Evolutionary conservation across 176 grass and related monocot genomes (phyloP), one percentile per base, ranked within the genome.

Genomic region (Triticum urartu): DNA sequence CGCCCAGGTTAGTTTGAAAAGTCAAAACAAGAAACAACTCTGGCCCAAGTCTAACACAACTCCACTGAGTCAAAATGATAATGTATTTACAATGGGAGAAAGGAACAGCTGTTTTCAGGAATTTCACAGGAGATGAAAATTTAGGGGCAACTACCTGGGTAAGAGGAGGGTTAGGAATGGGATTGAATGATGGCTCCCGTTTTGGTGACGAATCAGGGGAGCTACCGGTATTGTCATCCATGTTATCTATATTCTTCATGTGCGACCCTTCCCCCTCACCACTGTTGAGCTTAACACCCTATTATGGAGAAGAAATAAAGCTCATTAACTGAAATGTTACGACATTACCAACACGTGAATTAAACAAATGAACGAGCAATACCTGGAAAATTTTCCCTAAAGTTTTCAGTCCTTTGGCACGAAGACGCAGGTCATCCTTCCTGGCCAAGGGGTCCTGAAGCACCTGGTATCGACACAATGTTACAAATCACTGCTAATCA

Each of bases 341-440:
- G 3, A 61, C 67, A 66, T 83, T 43, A 82, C 5, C 32, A 14
- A 77, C 17, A 79, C 22, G 11, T 13, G 39, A 77, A 77, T 22
- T 8, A 59, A 77, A 83, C 17, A 78, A 73, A 73, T 26, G 14
- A 26, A 72, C 64, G n/a, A 63, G 63, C 56, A 63, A 36, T 94
- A 98, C 96, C 92, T 99, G 92, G 73, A 96, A 99, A 91, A 94
- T 89, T 87, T 91, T 99, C 22, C 97, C 97, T 82, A 96, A 91
- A 79, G 84, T 91, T 94, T 99, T 99, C 63, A 99, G 86, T 21
- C 97, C 97, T 94, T 96, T 94, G 83, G 97, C 97, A 88, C 94
- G 86, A 86, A 75, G 85, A 75, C 87, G 94, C 58, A 99, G 81
- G 52, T 96, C 97, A 79, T 99, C 97, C 79, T 79, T 96, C 89